Base-by-base conservation (phyloP, 768 basidiomycete genomes). In the Suillus plorans region DNA sequence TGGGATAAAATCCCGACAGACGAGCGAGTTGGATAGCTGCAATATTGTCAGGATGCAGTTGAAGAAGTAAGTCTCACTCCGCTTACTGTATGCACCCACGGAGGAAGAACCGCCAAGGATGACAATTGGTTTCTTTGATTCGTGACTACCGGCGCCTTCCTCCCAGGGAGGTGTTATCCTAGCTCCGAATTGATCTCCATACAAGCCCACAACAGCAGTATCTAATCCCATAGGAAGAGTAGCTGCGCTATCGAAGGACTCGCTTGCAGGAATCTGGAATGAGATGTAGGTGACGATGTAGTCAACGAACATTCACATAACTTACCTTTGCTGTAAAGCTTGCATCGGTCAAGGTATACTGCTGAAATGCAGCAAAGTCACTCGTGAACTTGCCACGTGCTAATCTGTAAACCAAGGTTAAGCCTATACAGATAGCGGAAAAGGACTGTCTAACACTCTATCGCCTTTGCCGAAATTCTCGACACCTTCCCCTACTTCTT, bases 181-280 rank as follows among this genome's bases (percentile, higher is more conserved):
- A 1, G 79, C 72, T 8, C 83, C 83, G 25, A 78, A 66, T 70
- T 77, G 42, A 57, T 69, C 47, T 58, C 68, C 77, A 68, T 84
- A 87, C n/a, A 87, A 66, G 5, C 84, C 86, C 14, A 80, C 69
- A 28, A 80, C 73, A 2, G 84, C 82, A 0, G 82, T 81, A n/a
- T 80, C 78, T 12, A 85, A 71, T 0, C 71, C 80, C 10, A 82
- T 69, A 12, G 86, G 85, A 50, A 87, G 70, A 0, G 85, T 80
- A 1, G 81, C 71, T 4, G 80, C 83, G 22, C 79, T 70, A 31
- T 83, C 84, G 67, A 81, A 83, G 5, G 78, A 71, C 22, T 83
- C 10, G 41, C 77, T 78, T 18, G 69, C 65, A 2, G 86, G 84
- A 44, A 86, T 79, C 82, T 84, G 52, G n/a, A n/a, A 37, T 37